A percentile compares a stretch with the other conserved stretches of the same genome.
These are phyloP conservation scores for Pseudogymnoascus sp. DNA, from an alignment of 2,329 filamentous ascomycete genomes.

Conservation along the genomic window DNA sequence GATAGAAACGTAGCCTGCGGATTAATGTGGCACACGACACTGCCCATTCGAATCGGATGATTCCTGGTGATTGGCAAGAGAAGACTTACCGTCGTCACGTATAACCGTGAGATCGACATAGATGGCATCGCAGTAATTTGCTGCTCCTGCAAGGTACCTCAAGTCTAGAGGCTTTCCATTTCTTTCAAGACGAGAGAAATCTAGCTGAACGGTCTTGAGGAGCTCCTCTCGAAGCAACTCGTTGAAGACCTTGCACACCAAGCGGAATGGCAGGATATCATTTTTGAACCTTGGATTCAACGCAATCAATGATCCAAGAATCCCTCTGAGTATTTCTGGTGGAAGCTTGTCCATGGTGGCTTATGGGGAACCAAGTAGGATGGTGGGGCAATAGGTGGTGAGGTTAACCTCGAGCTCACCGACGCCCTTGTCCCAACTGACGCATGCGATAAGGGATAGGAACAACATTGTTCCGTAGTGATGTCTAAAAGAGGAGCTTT, in stretches of 20 bases:
- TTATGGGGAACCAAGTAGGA: not conserved
- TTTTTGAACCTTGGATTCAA: slow-evolving; percentile 36
- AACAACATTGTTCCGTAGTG: not conserved
- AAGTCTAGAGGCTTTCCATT: slow-evolving; percentile 28
- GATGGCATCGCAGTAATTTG: slow-evolving; percentile 40
- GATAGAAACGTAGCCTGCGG: not conserved
- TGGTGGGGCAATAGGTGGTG: slow-evolving; percentile 7
- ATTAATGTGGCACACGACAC: not conserved
- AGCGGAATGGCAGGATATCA: slow-evolving; percentile 35
- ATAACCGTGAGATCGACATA: slow-evolving; percentile 46
- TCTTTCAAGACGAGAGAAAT: slow-evolving; percentile 40
- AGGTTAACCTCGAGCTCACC: not conserved
- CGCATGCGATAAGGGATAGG: slow-evolving; percentile 1
- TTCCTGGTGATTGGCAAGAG: not conserved
- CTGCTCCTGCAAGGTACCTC: slow-evolving; percentile 38
- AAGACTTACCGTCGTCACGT: slow-evolving; percentile 40
- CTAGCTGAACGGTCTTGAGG: slow-evolving; percentile 41
- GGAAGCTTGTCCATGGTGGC: slow-evolving; percentile 39
- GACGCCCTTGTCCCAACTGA: not conserved
- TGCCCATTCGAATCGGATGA: not conserved
- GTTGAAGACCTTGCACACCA: slow-evolving; percentile 44
- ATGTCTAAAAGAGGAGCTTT: not conserved
- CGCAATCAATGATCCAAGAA: slow-evolving; percentile 37
- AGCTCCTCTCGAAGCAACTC: slow-evolving; percentile 37
- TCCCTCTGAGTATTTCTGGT: slow-evolving; percentile 39